A percentile compares a stretch with the other conserved stretches of the same genome.
Evolutionary conservation across 805 yeast species (phyloP).

Genomic region (Candida patagonica): DNA sequence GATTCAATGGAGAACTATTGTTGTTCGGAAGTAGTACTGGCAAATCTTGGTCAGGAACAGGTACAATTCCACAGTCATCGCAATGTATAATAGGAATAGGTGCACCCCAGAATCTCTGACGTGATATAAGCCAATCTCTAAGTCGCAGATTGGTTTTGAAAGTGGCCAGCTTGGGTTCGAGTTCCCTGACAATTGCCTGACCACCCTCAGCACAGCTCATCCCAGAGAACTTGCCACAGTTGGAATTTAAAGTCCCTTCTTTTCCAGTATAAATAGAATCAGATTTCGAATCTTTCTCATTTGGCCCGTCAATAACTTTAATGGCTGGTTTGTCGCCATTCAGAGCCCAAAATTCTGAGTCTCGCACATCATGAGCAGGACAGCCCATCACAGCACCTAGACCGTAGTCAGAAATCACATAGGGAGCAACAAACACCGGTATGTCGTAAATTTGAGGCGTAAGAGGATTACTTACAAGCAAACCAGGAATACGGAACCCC

Average conservation of each 20-base stretch:
- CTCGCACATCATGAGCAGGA: constrained; percentile 88
- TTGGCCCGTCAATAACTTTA: constrained; percentile 34
- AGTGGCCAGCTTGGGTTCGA: constrained; percentile 39
- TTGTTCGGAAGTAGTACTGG: constrained; percentile 72
- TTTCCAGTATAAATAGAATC: constrained; percentile 32
- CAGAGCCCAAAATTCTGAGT: constrained; percentile 65
- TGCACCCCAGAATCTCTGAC: constrained; percentile 98
- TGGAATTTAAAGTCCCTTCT: constrained; percentile 40
- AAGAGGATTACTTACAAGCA: constrained; percentile 49
- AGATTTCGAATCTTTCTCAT: not conserved
- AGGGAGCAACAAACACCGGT: constrained; percentile 86
- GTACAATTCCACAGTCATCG: constrained; percentile 73
- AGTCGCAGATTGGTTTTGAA: constrained; percentile 48
- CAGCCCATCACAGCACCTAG: constrained; percentile 97
- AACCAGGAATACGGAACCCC: constrained; percentile 47
- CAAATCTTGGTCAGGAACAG: constrained; percentile 80
- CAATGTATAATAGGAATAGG: constrained; percentile 96
- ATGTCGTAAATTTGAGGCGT: constrained; percentile 30
- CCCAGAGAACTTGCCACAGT: constrained; percentile 45
- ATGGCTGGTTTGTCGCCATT: constrained; percentile 41
- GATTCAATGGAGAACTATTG: constrained; percentile 53
- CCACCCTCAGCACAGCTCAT: constrained; percentile 44
- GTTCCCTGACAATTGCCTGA: constrained; percentile 32
- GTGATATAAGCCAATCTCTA: constrained; percentile 89
- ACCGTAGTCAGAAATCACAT: constrained; percentile 77